Evolutionary conservation across 768 basidiomycete genomes (phyloP), one percentile per base, ranked within the genome.

Genomic region (Amanita fuliginea): DNA sequence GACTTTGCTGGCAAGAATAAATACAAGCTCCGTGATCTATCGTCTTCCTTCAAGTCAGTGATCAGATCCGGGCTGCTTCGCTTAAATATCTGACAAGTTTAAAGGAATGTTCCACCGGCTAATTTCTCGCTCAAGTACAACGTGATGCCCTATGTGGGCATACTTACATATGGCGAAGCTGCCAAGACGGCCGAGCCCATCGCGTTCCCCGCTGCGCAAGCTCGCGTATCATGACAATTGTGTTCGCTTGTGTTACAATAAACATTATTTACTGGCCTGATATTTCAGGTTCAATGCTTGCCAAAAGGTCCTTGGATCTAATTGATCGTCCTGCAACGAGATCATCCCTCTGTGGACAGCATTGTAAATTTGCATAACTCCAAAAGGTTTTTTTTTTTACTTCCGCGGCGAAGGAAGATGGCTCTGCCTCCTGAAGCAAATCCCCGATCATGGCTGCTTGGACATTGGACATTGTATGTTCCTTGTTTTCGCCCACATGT

Each of bases 111-210:
- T 26, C 67, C 75, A 11, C 71, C 83, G 13, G 80, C 83, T 5
- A 68, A 78, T 52, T 93, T 87, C 61, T 69, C 76, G 1, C 73
- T 95, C 22, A 86, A 84, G 58, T 95, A 93, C 66, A 91, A 93
- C 59, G 60, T 91, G 28, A 93, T 94, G 89, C 92, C 92, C 6
- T 82, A 85, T 59, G 86, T 94, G 16, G 92, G 92, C 16, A 56
- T 80, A 39, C 73, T 93, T 42, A 81, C 76, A 2, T 85, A 83
- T 45, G 91, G 89, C 21, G 84, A 88, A 61, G 88, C 80, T 22
- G 72, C 66, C 36, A 67, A 63, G 55, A 71, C 72, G 8, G 44
- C 56, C 2, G 65, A 71, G 45, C 56, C 66, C 21, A 57, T 70
- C 39, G 61, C 59, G 18, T 73, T 75, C 61, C 72, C 72, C 24